A percentile compares a stretch with the other conserved stretches of the same genome.
phyloP scores from a whole-genome alignment of 192 early-diverging fungal species.

The Chytriomyces sp. region DNA sequence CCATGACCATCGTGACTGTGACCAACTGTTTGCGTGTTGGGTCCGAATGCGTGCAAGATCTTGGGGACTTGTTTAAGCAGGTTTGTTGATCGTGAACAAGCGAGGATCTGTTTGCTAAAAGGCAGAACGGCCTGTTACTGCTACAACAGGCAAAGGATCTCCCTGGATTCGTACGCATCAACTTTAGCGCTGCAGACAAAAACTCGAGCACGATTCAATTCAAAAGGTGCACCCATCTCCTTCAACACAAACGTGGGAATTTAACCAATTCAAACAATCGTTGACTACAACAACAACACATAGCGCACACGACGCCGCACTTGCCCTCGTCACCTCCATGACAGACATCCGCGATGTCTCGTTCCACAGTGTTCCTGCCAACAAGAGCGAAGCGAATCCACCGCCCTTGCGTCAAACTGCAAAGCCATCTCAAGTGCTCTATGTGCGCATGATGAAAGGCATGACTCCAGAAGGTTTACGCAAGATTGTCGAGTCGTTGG shows the following conservation, averaged over 20 bases:
- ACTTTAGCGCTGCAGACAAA: constrained; percentile 23
- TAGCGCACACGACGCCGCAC: constrained; percentile 5
- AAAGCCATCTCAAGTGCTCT: constrained; percentile 19
- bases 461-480: constrained; percentile 9
- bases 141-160: constrained; percentile 27
- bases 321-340: constrained; percentile 11
- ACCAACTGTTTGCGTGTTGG: constrained; percentile 26
- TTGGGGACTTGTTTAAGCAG: constrained; percentile 23
- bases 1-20: neutral
- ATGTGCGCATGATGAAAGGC: constrained; percentile 33
- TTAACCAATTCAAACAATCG: too few relatives aligned
- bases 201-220: constrained; percentile 28
- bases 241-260: too few relatives aligned
- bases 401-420: constrained; percentile 20
- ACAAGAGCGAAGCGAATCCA: neutral
- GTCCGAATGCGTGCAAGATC: neutral
- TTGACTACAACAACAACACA: too few relatives aligned
- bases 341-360: constrained; percentile 15
- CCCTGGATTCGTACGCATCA: constrained; percentile 28
- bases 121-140: too few relatives aligned
- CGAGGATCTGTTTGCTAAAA: neutral
- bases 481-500: constrained; percentile 19
- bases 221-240: neutral
- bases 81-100: neutral
- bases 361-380: neutral